phyloP scores from a whole-genome alignment of 768 basidiomycete genomes.

The Phaeolepiota aurea region DNA sequence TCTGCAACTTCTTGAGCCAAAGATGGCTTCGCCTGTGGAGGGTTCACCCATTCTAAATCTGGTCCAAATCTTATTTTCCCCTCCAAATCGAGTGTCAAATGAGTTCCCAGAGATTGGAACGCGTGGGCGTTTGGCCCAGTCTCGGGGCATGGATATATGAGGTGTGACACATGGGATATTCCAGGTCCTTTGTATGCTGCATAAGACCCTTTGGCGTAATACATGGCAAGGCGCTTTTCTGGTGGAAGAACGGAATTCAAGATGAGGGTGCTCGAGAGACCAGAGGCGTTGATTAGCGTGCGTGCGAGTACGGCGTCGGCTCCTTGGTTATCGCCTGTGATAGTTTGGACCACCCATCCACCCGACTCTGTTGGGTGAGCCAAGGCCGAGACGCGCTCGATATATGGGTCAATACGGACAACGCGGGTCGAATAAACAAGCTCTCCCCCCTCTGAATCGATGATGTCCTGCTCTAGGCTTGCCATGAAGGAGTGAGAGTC shows the following conservation, averaged over 20 bases:
- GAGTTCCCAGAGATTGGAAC: conserved; percentile 86
- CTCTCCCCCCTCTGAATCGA: conserved; percentile 57
- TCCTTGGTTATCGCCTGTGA: conserved; percentile 38
- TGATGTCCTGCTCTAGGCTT: conserved; percentile 75
- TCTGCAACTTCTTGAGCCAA: conserved; percentile 41
- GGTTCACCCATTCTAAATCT: conserved; percentile 80
- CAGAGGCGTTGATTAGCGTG: conserved; percentile 77
- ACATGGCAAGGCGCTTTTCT: conserved; percentile 57
- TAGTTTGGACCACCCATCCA: conserved; percentile 87
- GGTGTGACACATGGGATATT: conserved; percentile 51
- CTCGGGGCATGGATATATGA: conserved; percentile 90
- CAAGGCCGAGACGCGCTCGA: conserved; percentile 9
- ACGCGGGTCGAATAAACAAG: conserved; percentile 75
- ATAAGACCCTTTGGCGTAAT: conserved; percentile 81
- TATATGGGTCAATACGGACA: conserved; percentile 73
- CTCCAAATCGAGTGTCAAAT: conserved; percentile 80
- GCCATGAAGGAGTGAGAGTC: conserved; percentile 83
- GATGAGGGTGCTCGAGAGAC: conserved; percentile 63
- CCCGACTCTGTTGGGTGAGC: conserved; percentile 25
- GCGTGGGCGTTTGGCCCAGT: conserved; percentile 47
- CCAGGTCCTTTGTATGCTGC: conserved; percentile 83
- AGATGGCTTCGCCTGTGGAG: conserved; percentile 28
- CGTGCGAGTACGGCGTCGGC: conserved; percentile 62
- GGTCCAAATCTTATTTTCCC: conserved; percentile 89
- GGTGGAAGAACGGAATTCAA: conserved; percentile 61